Percentiles rank a stretch among this genome's conserved stretches.
Evolutionary conservation across 2,329 filamentous ascomycete genomes (phyloP).

Genomic region (Thelonectria rubi): DNA sequence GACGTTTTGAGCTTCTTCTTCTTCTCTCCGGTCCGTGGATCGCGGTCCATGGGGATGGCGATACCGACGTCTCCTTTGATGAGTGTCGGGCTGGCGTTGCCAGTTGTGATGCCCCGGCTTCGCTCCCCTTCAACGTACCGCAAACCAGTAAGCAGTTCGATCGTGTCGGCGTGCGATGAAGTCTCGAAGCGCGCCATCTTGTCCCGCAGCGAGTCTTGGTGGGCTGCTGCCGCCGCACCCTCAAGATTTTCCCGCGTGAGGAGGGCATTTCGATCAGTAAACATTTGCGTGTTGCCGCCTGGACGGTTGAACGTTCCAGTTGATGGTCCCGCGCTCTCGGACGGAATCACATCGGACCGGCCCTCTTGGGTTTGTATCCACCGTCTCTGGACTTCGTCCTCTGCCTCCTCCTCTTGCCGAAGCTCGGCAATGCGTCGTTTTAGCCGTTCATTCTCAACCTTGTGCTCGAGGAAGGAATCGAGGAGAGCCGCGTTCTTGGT

Average conservation of each 20-base stretch:
- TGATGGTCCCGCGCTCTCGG: slow-evolving; percentile 55
- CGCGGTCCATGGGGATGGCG: slow-evolving; percentile 82
- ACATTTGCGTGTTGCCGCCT: slow-evolving; percentile 61
- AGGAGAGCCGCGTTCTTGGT: slow-evolving; percentile 86
- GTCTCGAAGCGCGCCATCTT: slow-evolving; percentile 87
- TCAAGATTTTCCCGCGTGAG: slow-evolving; percentile 84
- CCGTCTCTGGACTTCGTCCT: slow-evolving; percentile 72
- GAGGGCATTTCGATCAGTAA: slow-evolving; percentile 69
- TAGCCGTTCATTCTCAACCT: slow-evolving; percentile 92
- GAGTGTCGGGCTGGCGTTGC: slow-evolving; percentile 80
- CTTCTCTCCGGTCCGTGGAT: slow-evolving; percentile 76
- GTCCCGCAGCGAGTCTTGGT: slow-evolving; percentile 80
- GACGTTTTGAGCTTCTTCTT: slow-evolving; percentile 87
- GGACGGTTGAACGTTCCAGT: slow-evolving; percentile 44
- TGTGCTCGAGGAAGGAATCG: slow-evolving; percentile 95
- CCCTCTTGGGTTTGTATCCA: slow-evolving; percentile 68
- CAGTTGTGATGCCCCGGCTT: slow-evolving; percentile 87
- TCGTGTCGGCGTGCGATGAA: slow-evolving; percentile 80
- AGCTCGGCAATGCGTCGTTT: slow-evolving; percentile 85
- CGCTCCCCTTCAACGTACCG: slow-evolving; percentile 89
- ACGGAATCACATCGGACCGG: slow-evolving; percentile 62
- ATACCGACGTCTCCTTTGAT: slow-evolving; percentile 89
- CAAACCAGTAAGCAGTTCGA: slow-evolving; percentile 92
- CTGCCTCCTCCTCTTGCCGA: slow-evolving; percentile 84
- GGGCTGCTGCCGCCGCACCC: slow-evolving; percentile 70